Base-by-base conservation (phyloP, 1,139 yeast genomes). In the Geotrichum restrictum region DNA sequence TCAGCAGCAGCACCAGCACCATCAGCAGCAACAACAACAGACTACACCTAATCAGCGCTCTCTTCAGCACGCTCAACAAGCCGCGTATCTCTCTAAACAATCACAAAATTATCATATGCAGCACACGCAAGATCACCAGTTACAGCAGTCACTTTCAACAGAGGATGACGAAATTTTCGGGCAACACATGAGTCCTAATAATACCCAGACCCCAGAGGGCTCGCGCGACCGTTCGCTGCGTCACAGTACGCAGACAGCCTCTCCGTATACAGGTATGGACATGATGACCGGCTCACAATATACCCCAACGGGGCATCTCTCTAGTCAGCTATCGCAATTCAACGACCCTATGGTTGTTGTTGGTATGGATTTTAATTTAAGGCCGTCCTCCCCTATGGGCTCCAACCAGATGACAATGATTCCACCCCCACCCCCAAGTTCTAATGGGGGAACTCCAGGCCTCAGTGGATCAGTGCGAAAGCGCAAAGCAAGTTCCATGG, bases 91-190 rank as follows among this genome's bases (percentile, higher is more conserved):
- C 21, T 21, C 41, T n/a, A 24, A 41, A 22, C 45, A 41, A 41
- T n/a, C 45, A 27, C 45, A 41, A n/a, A 16, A 14, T 29, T 29
- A n/a, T 22, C 41, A 38, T 13, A 41, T 41, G 34, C 54, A 48
- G n/a, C 54, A 40, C 27, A 52, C 48, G 34, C 59, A 47, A 3
- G 56, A 50, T 34, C 61, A 58, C 34, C 63, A 58, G 49, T 63
- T 60, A 40, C 62, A 59, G 29, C 60, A 56, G 32, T 58, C 56
- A 33, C 55, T 37, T 49, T 53, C 62, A 48, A 22, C 57, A 52
- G 22, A 57, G 46, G 43, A 62, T 52, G 46, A 54, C 36, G 45
- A 45, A 18, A 60, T 59, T 8, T 40, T 37, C 14, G 37, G n/a
- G 11, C 44, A 32, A 47, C 36, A 37, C n/a, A 37, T 47, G 33